Conservation (phyloP, 768 basidiomycete genomes). For the Zangia roseola region DNA sequence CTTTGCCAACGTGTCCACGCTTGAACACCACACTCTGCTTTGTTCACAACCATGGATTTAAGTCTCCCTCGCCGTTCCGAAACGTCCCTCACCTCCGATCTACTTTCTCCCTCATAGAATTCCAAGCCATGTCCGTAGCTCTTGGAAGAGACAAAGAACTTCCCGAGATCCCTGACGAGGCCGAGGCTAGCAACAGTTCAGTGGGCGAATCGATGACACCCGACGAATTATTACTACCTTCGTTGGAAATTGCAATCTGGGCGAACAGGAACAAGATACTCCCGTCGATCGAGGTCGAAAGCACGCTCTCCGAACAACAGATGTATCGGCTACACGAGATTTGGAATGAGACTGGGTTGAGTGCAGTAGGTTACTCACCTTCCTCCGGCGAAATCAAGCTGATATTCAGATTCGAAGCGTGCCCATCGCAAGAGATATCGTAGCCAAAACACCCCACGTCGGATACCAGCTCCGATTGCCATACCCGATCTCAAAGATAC, state of each 20-base stretch:
- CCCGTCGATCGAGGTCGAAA: constrained; percentile 19
- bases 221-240: neutral
- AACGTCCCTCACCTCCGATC: neutral
- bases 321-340: constrained; percentile 16
- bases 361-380: constrained; percentile 14
- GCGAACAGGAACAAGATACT: constrained; percentile 5
- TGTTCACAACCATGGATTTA: constrained; percentile 10
- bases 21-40: neutral
- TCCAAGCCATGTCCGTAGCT: constrained; percentile 8
- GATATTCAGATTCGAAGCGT: constrained; percentile 16
- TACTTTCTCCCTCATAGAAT: neutral
- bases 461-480: constrained; percentile 10
- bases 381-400: neutral
- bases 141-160: constrained; percentile 19
- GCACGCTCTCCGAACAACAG: constrained; percentile 18
- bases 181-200: neutral
- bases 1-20: constrained; percentile 13
- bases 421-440: constrained; percentile 21
- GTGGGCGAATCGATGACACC: too few relatives aligned
- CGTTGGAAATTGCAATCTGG: neutral
- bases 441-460: neutral
- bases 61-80: neutral
- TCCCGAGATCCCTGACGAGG: constrained; percentile 18
- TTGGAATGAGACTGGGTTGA: constrained; percentile 28
- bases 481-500: constrained; percentile 8